Base-by-base conservation (phyloP, 768 basidiomycete species). In the Rhizopogon rudus region DNA sequence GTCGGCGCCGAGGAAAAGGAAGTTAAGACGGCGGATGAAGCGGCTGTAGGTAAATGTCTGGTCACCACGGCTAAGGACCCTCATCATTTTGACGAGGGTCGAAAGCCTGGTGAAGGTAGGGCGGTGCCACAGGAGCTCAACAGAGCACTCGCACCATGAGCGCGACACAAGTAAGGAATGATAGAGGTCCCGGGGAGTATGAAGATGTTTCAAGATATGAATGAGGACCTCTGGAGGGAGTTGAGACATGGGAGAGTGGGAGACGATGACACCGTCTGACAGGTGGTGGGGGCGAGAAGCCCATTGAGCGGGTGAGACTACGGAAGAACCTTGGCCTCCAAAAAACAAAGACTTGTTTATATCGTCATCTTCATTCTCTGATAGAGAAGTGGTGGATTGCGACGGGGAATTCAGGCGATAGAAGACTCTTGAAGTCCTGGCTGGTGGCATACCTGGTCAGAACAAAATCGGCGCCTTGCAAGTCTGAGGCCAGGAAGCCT, bases 131-230 rank as follows among this genome's bases (percentile, higher is more conserved):
- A 98, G 78, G 20, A 98, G 80, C 70, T 98, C 92, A 42, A 95
- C 93, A 31, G 93, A 86, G 71, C 93, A 97, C 67, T 95, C 88
- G 77, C 93, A 98, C 94, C 96, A 99, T 28, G 84, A 80, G 55
- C 91, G 85, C 17, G 86, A 93, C 28, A 98, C 94, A 54, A 87
- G 83, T 57, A 95, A 78, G 40, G 83, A 79, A 60, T 78, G 75
- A 59, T 87, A 82, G 45, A 98, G 79, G 69, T 96, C 91, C 56
- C 80, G 77, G 31, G 86, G 75, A 0, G 82, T 78, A 61, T 87
- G 82, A 12, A 99, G 78, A 62, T 93, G 83, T 60, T 87, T 90
- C 61, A 99, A 81, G 65, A 98, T 89, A 67, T 96, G 88, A 14
- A 97, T 90, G 65, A 98, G 84, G 40, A 98, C 81, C 70, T 98